Percentiles rank a stretch among this genome's conserved stretches.
Evolutionary conservation across 306 rosid genomes (phyloP).

Genomic region (Parietaria judaica): DNA sequence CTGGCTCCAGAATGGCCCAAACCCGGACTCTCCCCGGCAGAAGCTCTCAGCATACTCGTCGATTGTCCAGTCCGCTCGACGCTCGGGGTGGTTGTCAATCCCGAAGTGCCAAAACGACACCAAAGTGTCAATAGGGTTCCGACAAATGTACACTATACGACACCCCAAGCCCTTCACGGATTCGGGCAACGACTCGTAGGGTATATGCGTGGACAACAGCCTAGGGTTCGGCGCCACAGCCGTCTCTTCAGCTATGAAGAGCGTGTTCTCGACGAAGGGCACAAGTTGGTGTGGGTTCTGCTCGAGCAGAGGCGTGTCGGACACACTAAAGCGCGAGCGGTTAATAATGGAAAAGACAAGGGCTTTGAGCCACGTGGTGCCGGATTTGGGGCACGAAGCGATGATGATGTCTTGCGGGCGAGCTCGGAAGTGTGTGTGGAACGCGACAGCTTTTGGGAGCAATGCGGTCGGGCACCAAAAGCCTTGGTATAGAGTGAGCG

Average conservation of each 20-base stretch:
- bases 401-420: constrained; percentile 9
- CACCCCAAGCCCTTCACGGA: neutral
- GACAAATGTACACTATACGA: constrained; percentile 31
- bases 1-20: constrained; percentile 44
- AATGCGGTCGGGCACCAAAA: constrained; percentile 8
- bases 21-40: constrained; percentile 24
- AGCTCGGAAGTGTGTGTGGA: constrained; percentile 17
- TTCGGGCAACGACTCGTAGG: constrained; percentile 15
- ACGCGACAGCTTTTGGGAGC: constrained; percentile 3
- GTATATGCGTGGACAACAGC: constrained; percentile 18
- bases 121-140: constrained; percentile 42
- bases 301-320: constrained; percentile 8
- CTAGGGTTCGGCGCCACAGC: constrained; percentile 1
- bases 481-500: constrained; percentile 17
- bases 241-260: neutral
- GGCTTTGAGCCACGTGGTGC: constrained; percentile 33
- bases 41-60: constrained; percentile 35
- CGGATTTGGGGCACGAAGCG: constrained; percentile 16
- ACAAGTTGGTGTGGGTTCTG: constrained; percentile 19
- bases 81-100: neutral
- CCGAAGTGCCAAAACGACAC: constrained; percentile 30
- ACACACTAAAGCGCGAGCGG: neutral
- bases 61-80: neutral
- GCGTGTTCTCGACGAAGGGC: constrained; percentile 10
- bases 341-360: constrained; percentile 15